Percentiles rank a stretch among this genome's conserved stretches.
phyloP scores from a whole-genome alignment of 75 land plant species.

The Pinus taeda region DNA sequence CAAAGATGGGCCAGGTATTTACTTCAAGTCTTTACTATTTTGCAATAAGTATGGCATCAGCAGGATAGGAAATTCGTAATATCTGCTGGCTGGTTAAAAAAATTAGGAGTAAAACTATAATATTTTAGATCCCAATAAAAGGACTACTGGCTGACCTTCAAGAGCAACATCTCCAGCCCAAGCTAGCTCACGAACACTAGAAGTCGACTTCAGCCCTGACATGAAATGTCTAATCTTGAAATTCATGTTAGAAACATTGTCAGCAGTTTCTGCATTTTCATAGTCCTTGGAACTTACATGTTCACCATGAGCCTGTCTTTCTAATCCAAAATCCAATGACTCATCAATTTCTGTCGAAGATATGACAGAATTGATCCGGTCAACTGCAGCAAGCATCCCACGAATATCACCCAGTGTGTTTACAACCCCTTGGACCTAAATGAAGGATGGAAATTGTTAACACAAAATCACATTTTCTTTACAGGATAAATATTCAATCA shows the following conservation, averaged over 20 bases:
- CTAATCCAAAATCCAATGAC: slow-evolving; percentile 78
- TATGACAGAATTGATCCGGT: slow-evolving; percentile 75
- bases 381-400: slow-evolving; percentile 71
- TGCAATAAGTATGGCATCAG: not conserved
- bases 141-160: slow-evolving; percentile 49
- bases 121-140: not conserved
- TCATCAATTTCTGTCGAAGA: slow-evolving; percentile 67
- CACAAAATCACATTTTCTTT: not conserved
- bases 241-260: slow-evolving; percentile 17
- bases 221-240: slow-evolving; percentile 26
- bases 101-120: not conserved
- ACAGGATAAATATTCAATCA: slow-evolving; percentile 7
- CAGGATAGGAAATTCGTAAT: not conserved
- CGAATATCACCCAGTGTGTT: slow-evolving; percentile 94
- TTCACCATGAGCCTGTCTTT: slow-evolving; percentile 50
- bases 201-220: slow-evolving; percentile 44
- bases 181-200: slow-evolving; percentile 52
- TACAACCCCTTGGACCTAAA: slow-evolving; percentile 97
- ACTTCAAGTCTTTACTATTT: not conserved
- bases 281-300: slow-evolving; percentile 1
- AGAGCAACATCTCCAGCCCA: slow-evolving; percentile 84
- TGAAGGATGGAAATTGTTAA: not conserved
- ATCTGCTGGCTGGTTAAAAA: not conserved
- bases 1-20: not conserved
- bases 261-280: slow-evolving; percentile 25